Conservation (phyloP, 2,329 filamentous ascomycete genomes). For the Gremmenia infestans region DNA sequence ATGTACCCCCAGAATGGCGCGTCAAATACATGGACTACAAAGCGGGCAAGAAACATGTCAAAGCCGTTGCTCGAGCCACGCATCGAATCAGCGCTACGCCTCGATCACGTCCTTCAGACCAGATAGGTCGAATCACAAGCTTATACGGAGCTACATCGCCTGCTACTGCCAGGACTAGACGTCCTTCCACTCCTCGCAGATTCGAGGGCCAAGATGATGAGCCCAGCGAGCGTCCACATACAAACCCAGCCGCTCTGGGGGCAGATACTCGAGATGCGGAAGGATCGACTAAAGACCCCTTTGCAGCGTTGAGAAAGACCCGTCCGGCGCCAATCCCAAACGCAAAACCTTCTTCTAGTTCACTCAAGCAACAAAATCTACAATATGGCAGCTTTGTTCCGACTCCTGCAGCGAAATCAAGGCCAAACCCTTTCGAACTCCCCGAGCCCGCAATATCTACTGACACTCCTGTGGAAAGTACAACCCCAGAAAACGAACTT, state of each 20-base stretch:
- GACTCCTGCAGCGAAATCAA: constrained; percentile 40
- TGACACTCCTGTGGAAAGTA: constrained; percentile 1
- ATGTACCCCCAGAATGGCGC: constrained; percentile 66
- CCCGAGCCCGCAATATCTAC: constrained; percentile 50
- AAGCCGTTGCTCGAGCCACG: constrained; percentile 71
- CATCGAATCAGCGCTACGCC: constrained; percentile 55
- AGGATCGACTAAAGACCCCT: constrained; percentile 15
- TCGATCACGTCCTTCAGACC: constrained; percentile 12
- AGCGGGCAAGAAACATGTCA: constrained; percentile 90
- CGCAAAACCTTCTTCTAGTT: constrained; percentile 9
- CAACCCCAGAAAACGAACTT: background rate
- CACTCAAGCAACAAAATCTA: constrained; percentile 36
- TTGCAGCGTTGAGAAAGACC: constrained; percentile 18
- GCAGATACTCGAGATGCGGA: constrained; percentile 19
- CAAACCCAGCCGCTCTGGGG: constrained; percentile 19
- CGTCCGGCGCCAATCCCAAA: constrained; percentile 34
- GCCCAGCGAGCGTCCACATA: constrained; percentile 12
- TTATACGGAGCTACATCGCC: constrained; percentile 24
- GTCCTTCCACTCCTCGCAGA: constrained; percentile 3
- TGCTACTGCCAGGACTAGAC: constrained; percentile 2
- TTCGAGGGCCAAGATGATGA: constrained; percentile 5
- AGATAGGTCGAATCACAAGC: constrained; percentile 12
- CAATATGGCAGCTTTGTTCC: constrained; percentile 56
- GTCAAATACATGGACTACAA: constrained; percentile 95
- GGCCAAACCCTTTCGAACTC: constrained; percentile 45